Evolutionary conservation across 441 rosid genomes (phyloP).

Genomic region (Bocquillonia castaneifolia): DNA sequence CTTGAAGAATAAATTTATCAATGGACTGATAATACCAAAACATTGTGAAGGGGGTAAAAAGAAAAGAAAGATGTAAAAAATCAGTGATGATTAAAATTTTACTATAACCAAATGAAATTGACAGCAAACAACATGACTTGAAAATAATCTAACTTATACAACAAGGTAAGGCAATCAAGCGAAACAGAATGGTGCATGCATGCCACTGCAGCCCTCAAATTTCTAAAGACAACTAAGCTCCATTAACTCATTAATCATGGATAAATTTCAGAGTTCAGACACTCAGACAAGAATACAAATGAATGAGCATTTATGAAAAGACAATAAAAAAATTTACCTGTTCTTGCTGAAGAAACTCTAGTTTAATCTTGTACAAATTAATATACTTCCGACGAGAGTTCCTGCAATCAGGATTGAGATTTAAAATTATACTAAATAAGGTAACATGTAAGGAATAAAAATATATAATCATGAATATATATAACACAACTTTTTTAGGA

Average conservation of each 20-base stretch:
- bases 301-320: background rate
- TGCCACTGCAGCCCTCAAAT: conserved; percentile 2
- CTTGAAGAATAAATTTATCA: conserved; percentile 55
- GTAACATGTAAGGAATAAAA: background rate
- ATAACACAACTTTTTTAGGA: background rate
- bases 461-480: background rate
- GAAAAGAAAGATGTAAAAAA: conserved; percentile 13
- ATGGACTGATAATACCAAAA: conserved; percentile 45
- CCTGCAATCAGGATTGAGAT: conserved; percentile 40
- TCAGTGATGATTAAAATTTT: conserved; percentile 13
- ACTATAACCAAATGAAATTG: background rate
- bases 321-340: conserved; percentile 42
- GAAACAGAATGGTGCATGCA: background rate
- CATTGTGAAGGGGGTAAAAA: conserved; percentile 17
- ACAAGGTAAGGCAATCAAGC: background rate
- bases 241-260: background rate
- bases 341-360: conserved; percentile 66
- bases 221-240: background rate
- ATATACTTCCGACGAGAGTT: conserved; percentile 68
- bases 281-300: background rate
- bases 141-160: background rate
- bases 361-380: conserved; percentile 67
- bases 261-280: background rate
- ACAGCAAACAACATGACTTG: background rate
- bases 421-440: background rate